phyloP scores from a whole-genome alignment of 2,329 filamentous ascomycete genomes.

The Fusarium sp. region DNA sequence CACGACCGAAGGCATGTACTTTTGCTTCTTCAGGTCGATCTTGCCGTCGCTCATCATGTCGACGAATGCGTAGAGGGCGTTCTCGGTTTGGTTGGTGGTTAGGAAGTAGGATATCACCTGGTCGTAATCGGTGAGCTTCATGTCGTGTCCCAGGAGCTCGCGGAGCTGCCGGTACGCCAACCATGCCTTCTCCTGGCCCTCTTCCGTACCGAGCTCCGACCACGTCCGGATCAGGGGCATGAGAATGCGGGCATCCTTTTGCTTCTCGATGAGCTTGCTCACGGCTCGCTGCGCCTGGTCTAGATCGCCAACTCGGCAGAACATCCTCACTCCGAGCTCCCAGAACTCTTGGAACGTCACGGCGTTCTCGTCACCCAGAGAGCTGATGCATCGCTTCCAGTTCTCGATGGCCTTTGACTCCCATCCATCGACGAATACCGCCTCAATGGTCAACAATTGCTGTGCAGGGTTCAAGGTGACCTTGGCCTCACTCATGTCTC shows the following conservation, averaged over 20 bases:
- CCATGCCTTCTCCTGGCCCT: slow-evolving; percentile 71
- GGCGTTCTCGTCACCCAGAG: slow-evolving; percentile 60
- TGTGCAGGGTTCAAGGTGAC: slow-evolving; percentile 67
- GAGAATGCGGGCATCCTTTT: slow-evolving; percentile 67
- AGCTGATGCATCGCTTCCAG: slow-evolving; percentile 70
- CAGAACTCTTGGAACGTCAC: slow-evolving; percentile 67
- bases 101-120: slow-evolving; percentile 78
- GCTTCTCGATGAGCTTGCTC: slow-evolving; percentile 63
- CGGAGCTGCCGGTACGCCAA: slow-evolving; percentile 74
- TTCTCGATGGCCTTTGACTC: slow-evolving; percentile 70
- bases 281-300: slow-evolving; percentile 69
- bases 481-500: slow-evolving; percentile 74
- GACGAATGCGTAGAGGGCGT: slow-evolving; percentile 82
- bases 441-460: slow-evolving; percentile 75
- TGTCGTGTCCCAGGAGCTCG: slow-evolving; percentile 67
- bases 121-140: slow-evolving; percentile 83
- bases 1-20: slow-evolving; percentile 61
- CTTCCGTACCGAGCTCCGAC: slow-evolving; percentile 63
- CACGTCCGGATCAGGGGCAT: slow-evolving; percentile 78
- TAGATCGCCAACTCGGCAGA: slow-evolving; percentile 68
- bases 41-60: slow-evolving; percentile 84
- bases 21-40: slow-evolving; percentile 60
- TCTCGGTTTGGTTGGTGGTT: slow-evolving; percentile 70
- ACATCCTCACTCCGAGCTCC: slow-evolving; percentile 75
- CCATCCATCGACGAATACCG: slow-evolving; percentile 73